These are phyloP conservation scores for Neonectria hederae DNA, from an alignment of 2,329 filamentous ascomycete species.

Conservation along the genomic window DNA sequence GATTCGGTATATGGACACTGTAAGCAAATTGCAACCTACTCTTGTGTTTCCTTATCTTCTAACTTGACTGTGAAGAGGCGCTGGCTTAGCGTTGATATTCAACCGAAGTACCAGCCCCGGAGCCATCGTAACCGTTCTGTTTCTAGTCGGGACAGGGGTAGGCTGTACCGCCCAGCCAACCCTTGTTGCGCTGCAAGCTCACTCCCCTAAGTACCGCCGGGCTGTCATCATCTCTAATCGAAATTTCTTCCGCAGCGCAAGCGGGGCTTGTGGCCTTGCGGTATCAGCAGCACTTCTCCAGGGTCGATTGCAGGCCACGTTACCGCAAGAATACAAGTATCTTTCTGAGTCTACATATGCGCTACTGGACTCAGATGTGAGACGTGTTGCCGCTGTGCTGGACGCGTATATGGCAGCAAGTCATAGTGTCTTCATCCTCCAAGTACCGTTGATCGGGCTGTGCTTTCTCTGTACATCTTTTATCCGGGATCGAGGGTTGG, in stretches of 20 bases:
- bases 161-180: constrained; percentile 60
- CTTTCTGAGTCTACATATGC: constrained; percentile 20
- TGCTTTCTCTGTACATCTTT: constrained; percentile 20
- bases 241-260: constrained; percentile 69
- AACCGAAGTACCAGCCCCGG: constrained; percentile 54
- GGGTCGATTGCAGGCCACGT: constrained; percentile 38
- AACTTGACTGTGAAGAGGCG: constrained; percentile 47
- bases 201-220: constrained; percentile 64
- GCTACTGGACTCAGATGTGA: constrained; percentile 8
- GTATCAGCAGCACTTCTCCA: constrained; percentile 62
- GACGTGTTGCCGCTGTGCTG: neutral
- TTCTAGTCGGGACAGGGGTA: constrained; percentile 60
- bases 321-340: constrained; percentile 35
- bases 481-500: constrained; percentile 17
- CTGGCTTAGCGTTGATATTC: constrained; percentile 63
- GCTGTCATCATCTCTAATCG: constrained; percentile 70
- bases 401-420: constrained; percentile 24
- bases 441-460: constrained; percentile 14
- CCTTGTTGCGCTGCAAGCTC: constrained; percentile 67
- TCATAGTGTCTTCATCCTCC: constrained; percentile 19
- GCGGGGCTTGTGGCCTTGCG: constrained; percentile 65
- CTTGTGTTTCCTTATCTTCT: neutral
- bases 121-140: constrained; percentile 59
- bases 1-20: constrained; percentile 49
- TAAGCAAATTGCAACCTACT: constrained; percentile 26